Base-by-base conservation (phyloP, 2,329 filamentous ascomycete genomes). In the Hyphodiscus sp. region DNA sequence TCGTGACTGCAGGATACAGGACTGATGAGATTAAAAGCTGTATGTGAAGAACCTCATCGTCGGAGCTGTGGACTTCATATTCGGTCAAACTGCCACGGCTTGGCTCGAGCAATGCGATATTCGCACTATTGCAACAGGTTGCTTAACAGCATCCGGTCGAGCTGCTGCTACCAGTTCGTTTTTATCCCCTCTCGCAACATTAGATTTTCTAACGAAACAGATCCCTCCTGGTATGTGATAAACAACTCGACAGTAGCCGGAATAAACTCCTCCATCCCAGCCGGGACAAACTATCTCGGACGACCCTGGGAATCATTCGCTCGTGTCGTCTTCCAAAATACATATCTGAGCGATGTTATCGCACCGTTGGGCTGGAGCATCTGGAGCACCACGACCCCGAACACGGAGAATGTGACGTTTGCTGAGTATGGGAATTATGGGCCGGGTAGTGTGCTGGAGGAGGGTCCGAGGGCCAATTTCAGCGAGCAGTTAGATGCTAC, bases 31-130 rank as follows among this genome's bases (percentile, higher is more conserved):
- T n/a, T n/a, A n/a, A n/a, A n/a, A 83, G 61, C 63, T 83, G 41
- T 83, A 81, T 63, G 76, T 76, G 45, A 76, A 77, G 57, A 74
- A 73, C 57, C 74, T 78, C 52, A 81, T 84, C 57, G 74, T 76
- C 23, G 80, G 80, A 38, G 76, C 77, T 1, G 76, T 78, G 43
- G 81, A 83, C 61, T 82, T 83, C 62, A 77, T 82, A 58, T 84
- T 83, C 63, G 76, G 81, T 52, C 71, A 79, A 64, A 59, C 70
- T 41, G 73, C 75, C 19, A 67, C 69, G 42, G 72, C 76, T 41
- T 85, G 77, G 80, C 77, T 44, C 20, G 42, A 44, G 42, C 18
- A 44, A 44, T 44, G 42, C 42, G 16, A 18, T 13, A 19, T 42
- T 18, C 48, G 13, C 41, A 16, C 19, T 2, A 10, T 18, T 26